A percentile compares a stretch with the other conserved stretches of the same genome.
Evolutionary conservation across 768 basidiomycete species (phyloP).

Genomic region (Tulasnella sp.): DNA sequence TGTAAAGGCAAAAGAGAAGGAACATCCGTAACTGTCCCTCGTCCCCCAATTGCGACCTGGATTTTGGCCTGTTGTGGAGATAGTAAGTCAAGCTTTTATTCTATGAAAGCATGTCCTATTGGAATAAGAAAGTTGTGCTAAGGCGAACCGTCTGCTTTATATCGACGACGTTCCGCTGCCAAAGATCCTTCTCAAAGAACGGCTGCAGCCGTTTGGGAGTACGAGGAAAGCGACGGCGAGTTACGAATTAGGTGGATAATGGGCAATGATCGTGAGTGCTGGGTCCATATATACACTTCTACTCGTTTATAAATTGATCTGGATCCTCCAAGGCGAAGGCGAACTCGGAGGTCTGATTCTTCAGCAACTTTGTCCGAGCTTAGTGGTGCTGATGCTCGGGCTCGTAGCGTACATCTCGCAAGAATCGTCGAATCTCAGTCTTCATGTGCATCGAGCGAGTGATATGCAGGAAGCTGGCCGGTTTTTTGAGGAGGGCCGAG

Average conservation of each 20-base stretch:
- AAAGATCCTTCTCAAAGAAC: not conserved
- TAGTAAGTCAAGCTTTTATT: not conserved
- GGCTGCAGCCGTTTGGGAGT: not conserved
- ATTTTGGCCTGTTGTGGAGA: not conserved
- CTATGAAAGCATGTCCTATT: not conserved
- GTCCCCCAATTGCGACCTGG: not conserved
- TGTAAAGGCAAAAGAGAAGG: too few species aligned
- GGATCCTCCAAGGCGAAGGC: not conserved
- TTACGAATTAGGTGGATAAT: not conserved
- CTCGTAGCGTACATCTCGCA: not conserved
- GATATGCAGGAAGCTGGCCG: not conserved
- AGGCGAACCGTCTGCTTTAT: not conserved
- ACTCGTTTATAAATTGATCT: not conserved
- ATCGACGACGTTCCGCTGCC: not conserved
- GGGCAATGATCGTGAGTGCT: not conserved
- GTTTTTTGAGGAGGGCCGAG: not conserved
- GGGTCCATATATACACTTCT: not conserved
- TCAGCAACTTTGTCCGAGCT: not conserved
- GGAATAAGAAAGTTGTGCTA: not conserved
- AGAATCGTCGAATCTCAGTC: not conserved
- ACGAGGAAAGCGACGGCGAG: not conserved
- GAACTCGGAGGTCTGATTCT: not conserved
- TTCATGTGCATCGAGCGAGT: not conserved
- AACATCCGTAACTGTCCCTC: not conserved
- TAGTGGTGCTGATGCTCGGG: not conserved